phyloP scores from a whole-genome alignment of 257 asterid genomes.

The Echium plantagineum region DNA sequence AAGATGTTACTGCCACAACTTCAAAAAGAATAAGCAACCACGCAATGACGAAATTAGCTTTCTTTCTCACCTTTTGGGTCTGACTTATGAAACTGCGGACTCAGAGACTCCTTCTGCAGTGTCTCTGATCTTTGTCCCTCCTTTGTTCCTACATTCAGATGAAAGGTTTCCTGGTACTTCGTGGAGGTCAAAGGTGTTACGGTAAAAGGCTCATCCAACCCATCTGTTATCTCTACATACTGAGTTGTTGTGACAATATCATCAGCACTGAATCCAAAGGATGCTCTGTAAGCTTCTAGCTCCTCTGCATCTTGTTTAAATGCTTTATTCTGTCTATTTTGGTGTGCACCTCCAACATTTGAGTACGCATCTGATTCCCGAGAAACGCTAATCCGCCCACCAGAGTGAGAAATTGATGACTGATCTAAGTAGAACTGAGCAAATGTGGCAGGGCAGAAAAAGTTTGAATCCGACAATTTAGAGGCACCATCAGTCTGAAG shows the following conservation, averaged over 20 bases:
- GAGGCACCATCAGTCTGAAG: conserved; percentile 15
- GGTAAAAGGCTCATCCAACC: conserved; percentile 57
- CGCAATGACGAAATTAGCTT: conserved; percentile 16
- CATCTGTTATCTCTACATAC: conserved; percentile 88
- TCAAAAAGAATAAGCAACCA: conserved; percentile 10
- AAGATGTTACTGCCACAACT: too few relatives aligned
- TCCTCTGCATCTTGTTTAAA: conserved; percentile 83
- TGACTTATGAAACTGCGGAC: conserved; percentile 33
- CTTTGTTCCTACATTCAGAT: conserved; percentile 18
- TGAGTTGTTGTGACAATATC: conserved; percentile 70
- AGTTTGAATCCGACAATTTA: conserved; percentile 46
- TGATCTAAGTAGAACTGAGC: conserved; percentile 93
- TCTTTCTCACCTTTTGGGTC: conserved; percentile 23
- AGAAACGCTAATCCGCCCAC: conserved; percentile 90
- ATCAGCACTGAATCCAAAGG: conserved; percentile 99
- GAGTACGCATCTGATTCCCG: conserved; percentile 71
- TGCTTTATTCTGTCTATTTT: conserved; percentile 59
- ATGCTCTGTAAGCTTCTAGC: conserved; percentile 91
- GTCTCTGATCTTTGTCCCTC: conserved; percentile 24
- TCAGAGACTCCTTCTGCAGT: conserved; percentile 20
- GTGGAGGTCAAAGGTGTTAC: conserved; percentile 45
- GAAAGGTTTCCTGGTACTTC: conserved; percentile 22
- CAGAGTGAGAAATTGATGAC: conserved; percentile 72
- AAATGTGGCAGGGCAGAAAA: conserved; percentile 96
- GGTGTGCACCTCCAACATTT: conserved; percentile 50